A percentile compares a stretch with the other conserved stretches of the same genome.
Evolutionary conservation across 257 asterid genomes (phyloP).

Genomic region (Craterostigma plantagineum): DNA sequence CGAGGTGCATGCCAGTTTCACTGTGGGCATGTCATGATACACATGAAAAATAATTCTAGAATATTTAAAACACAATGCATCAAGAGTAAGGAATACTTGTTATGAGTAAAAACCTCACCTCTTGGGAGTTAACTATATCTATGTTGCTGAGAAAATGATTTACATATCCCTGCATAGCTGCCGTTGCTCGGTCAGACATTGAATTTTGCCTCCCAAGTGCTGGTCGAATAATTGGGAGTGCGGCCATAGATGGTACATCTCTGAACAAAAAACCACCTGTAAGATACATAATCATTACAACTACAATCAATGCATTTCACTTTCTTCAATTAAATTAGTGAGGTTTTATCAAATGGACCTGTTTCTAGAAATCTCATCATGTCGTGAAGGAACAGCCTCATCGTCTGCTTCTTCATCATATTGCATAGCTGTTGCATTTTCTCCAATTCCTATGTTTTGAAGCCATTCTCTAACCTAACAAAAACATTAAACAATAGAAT

Average conservation of each 20-base stretch:
- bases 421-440: slow-evolving; percentile 49
- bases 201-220: slow-evolving; percentile 82
- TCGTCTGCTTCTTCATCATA: slow-evolving; percentile 87
- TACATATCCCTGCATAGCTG: slow-evolving; percentile 91
- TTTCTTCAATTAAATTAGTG: slow-evolving; percentile 15
- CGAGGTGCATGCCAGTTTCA: too few species aligned
- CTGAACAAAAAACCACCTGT: slow-evolving; percentile 99
- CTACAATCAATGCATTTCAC: slow-evolving; percentile 27
- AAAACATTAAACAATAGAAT: slow-evolving; percentile 13
- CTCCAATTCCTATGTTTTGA: slow-evolving; percentile 87
- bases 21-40: too few species aligned
- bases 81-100: not conserved
- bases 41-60: not conserved
- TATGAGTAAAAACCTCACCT: slow-evolving; percentile 27
- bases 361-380: slow-evolving; percentile 54
- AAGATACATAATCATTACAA: slow-evolving; percentile 65
- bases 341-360: slow-evolving; percentile 40
- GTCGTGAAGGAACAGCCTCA: slow-evolving; percentile 46
- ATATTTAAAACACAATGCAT: not conserved
- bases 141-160: slow-evolving; percentile 88
- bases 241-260: slow-evolving; percentile 98
- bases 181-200: slow-evolving; percentile 73
- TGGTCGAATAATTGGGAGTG: slow-evolving; percentile 87
- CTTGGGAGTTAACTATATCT: slow-evolving; percentile 76
- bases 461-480: slow-evolving; percentile 89